Conservation (phyloP, 2,329 filamentous ascomycete species). For the Taxawa tesnikishii region DNA sequence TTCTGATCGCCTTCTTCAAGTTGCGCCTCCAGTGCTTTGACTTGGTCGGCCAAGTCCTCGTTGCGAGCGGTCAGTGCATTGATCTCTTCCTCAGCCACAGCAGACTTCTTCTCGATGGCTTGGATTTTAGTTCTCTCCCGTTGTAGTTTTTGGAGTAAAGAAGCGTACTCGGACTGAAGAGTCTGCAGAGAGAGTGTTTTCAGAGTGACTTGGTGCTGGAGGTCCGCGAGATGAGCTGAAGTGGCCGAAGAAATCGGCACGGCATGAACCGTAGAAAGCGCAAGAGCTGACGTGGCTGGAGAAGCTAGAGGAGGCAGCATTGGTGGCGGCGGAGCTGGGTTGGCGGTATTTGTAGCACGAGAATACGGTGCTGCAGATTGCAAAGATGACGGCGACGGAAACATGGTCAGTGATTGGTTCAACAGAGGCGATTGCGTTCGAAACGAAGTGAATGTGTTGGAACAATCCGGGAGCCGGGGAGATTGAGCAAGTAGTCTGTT, state of each 20-base stretch:
- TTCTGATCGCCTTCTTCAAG: constrained; percentile 36
- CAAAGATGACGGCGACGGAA: constrained; percentile 4
- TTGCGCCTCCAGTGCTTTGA: constrained; percentile 34
- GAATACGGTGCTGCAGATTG: not conserved
- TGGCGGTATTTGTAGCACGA: constrained; percentile 7
- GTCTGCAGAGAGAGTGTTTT: constrained; percentile 41
- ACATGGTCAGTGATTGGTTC: too few relatives aligned
- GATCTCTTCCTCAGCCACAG: constrained; percentile 39
- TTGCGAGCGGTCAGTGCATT: constrained; percentile 39
- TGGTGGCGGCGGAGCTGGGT: constrained; percentile 9
- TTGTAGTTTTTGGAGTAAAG: constrained; percentile 38
- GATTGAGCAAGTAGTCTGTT: too few relatives aligned
- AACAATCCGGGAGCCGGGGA: too few relatives aligned
- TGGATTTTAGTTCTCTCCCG: constrained; percentile 36
- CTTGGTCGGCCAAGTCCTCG: constrained; percentile 33
- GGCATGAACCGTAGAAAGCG: constrained; percentile 13
- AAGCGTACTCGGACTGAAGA: constrained; percentile 42
- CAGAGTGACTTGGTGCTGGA: constrained; percentile 42
- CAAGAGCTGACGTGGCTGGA: constrained; percentile 13
- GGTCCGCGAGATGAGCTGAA: constrained; percentile 30
- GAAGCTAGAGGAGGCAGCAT: constrained; percentile 10
- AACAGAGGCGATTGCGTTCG: too few relatives aligned
- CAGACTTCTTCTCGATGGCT: constrained; percentile 38
- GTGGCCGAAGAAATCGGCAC: constrained; percentile 14
- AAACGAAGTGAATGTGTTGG: too few relatives aligned